These are phyloP conservation scores for Chaetoscypha palmicola DNA, from an alignment of 2,329 filamentous ascomycete species.

Conservation along the genomic window DNA sequence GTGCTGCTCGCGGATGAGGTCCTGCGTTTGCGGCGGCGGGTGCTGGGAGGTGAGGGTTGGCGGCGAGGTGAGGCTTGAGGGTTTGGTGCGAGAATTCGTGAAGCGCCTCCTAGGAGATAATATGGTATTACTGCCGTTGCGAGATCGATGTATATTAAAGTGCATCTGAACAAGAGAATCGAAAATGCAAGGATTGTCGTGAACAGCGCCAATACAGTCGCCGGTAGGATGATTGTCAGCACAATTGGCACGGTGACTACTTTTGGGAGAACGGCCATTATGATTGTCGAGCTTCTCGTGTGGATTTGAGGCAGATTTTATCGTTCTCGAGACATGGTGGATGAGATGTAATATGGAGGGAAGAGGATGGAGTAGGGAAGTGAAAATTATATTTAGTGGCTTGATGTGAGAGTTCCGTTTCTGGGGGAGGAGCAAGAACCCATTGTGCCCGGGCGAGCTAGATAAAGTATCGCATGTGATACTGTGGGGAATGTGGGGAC, in stretches of 20 bases:
- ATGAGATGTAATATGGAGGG: too few relatives aligned
- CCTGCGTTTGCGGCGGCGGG: slow-evolving; percentile 19
- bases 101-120: slow-evolving; percentile 36
- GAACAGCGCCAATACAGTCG: slow-evolving; percentile 55
- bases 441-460: neutral
- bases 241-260: slow-evolving; percentile 55
- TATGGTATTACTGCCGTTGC: slow-evolving; percentile 50
- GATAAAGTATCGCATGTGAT: slow-evolving; percentile 11
- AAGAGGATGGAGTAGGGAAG: too few relatives aligned
- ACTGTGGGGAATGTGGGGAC: slow-evolving; percentile 6
- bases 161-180: slow-evolving; percentile 52
- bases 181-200: slow-evolving; percentile 57
- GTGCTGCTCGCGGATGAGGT: slow-evolving; percentile 28
- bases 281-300: too few relatives aligned
- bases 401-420: too few relatives aligned
- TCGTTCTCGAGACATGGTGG: too few relatives aligned
- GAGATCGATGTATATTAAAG: slow-evolving; percentile 58
- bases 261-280: slow-evolving; percentile 29
- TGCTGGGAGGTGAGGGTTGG: slow-evolving; percentile 7
- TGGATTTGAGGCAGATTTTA: too few relatives aligned
- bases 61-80: neutral
- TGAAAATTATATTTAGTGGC: too few relatives aligned
- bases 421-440: too few relatives aligned
- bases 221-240: slow-evolving; percentile 54
- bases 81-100: neutral